Conservation (phyloP, 768 basidiomycete genomes). For the Coprinopsis cinerea region DNA sequence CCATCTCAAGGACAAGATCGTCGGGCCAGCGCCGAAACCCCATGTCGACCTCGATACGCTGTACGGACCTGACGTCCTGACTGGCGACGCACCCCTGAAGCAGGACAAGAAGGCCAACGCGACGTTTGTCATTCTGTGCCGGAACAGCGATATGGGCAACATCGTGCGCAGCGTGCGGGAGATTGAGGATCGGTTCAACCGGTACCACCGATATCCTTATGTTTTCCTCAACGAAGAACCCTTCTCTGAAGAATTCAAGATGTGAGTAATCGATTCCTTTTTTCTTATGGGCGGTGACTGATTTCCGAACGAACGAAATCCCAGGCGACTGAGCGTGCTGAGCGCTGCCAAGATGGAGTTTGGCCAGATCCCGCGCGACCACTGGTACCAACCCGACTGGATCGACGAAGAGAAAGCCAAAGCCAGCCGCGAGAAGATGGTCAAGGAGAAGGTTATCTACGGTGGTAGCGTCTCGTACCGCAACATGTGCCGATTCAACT, state of each 20-base stretch:
- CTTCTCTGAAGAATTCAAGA: constrained; percentile 72
- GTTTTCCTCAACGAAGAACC: constrained; percentile 80
- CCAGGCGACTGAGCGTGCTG: constrained; percentile 25
- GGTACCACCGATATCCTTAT: constrained; percentile 72
- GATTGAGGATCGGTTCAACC: constrained; percentile 82
- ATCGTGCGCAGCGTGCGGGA: constrained; percentile 65
- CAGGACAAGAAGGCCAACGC: constrained; percentile 30
- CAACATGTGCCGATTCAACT: constrained; percentile 70
- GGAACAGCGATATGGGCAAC: constrained; percentile 60
- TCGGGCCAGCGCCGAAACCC: background rate
- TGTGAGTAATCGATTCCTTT: constrained; percentile 28
- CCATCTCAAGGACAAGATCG: constrained; percentile 18
- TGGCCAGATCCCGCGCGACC: constrained; percentile 55
- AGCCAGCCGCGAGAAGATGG: constrained; percentile 54
- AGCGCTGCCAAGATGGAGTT: constrained; percentile 34
- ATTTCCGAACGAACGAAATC: background rate
- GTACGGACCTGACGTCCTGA: constrained; percentile 10
- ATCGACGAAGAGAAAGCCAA: constrained; percentile 67
- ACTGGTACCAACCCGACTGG: constrained; percentile 73
- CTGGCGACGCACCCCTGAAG: constrained; percentile 15
- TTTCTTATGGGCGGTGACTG: background rate
- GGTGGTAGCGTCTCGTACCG: constrained; percentile 41
- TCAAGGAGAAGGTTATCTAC: constrained; percentile 39
- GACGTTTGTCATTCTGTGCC: constrained; percentile 47
- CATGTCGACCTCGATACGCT: constrained; percentile 22